These are phyloP conservation scores for Citrullus amarus DNA, from an alignment of 306 rosid species.

Conservation along the genomic window DNA sequence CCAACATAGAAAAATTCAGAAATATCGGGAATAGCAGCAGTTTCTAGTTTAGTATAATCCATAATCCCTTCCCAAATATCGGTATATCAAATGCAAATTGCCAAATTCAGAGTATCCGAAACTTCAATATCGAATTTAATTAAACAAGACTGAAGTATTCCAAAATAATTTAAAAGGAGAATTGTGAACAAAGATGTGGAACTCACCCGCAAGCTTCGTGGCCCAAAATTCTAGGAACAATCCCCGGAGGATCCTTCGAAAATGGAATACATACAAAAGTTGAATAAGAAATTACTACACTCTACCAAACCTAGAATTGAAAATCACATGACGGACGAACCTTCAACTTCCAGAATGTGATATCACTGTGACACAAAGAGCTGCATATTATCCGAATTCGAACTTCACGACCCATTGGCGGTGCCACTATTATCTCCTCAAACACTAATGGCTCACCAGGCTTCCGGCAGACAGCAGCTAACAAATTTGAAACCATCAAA, in stretches of 20 bases:
- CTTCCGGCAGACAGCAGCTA: constrained; percentile 59
- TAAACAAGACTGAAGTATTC: background rate
- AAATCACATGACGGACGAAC: constrained; percentile 12
- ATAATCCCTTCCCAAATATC: background rate
- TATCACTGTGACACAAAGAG: constrained; percentile 65
- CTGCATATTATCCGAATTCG: constrained; percentile 59
- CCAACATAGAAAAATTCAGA: no score
- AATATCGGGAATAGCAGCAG: background rate
- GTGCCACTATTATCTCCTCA: constrained; percentile 72
- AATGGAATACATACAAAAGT: background rate
- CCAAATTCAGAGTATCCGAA: background rate
- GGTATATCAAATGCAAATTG: background rate
- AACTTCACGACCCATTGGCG: constrained; percentile 62
- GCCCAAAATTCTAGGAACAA: constrained; percentile 68
- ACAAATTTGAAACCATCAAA: background rate
- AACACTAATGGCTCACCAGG: constrained; percentile 49
- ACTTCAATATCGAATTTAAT: background rate
- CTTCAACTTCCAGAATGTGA: constrained; percentile 65
- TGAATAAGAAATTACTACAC: background rate
- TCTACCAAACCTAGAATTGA: background rate
- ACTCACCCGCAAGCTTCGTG: constrained; percentile 79
- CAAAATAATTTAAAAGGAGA: background rate
- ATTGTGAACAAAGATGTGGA: background rate
- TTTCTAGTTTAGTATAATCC: background rate
- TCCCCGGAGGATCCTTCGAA: constrained; percentile 44